Base-by-base conservation (phyloP, 2,329 filamentous ascomycete species). In the Purpureocillium lavendulum region DNA sequence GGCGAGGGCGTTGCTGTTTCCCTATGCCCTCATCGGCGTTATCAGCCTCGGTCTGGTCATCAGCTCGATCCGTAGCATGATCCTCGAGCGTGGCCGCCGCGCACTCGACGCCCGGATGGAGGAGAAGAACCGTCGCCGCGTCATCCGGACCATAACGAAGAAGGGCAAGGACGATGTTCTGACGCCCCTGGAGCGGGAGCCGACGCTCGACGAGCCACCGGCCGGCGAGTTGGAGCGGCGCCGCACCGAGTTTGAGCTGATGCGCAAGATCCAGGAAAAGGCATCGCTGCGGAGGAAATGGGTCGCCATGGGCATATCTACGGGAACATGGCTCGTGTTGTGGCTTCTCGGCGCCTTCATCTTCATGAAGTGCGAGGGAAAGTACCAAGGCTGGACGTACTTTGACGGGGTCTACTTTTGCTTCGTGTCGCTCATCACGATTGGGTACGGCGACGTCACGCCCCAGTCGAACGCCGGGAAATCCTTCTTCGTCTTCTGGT, bases 401-500 rank as follows among this genome's bases (percentile, higher is more conserved):
- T 95, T 90, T 49, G 69, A 88, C 41, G 75, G 80, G 0, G 70
- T 96, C 33, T 95, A 95, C 61, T 94, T 95, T 55, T 80, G 81
- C 49, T 96, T 92, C 58, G 79, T 87, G 28, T 82, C 81, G 3
- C 73, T 95, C 17, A 70, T 88, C 2, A 95, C 89, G 0, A 85
- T 95, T 30, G 89, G 89, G 1, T 95, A 94, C 50, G 89, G 89
- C 4, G 87, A 94, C 48, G 60, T 82, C 5, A 78, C 80, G 2
- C 87, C 87, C 0, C 67, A 79, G n/a, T 85, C 82, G 2, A 89
- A 88, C 46, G 73, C 80, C 0, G 87, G 85, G 1, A 81, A 85
- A 40, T 78, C 85, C 0, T 94, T 95, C 57, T 96, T 94, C 52
- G 85, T 96, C n/a, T 81, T 95, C 40, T 96, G 89, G 89, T 86